Base-by-base conservation (phyloP, 345 rosid species). In the Laguncularia racemosa region DNA sequence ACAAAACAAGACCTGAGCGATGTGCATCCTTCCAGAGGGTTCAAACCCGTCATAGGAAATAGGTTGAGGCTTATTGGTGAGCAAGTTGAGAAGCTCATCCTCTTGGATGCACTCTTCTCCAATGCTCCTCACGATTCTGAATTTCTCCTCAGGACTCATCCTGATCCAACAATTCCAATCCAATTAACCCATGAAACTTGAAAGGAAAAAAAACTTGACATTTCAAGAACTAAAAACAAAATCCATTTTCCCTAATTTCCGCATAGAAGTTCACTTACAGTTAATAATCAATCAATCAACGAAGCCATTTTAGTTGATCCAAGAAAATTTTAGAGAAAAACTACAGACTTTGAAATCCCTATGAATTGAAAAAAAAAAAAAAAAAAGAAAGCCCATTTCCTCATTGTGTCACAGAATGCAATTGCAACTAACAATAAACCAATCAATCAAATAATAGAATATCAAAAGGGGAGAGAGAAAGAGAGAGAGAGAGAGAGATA, bases 11-110 rank as follows among this genome's bases (percentile, higher is more conserved):
- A 76, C 98, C 91, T 92, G 97, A 66, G 98, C 97, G 28, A 92
- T 86, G 72, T 92, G 95, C 98, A 92, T 89, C 62, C 89, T 74
- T 40, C 95, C 95, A 8, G 98, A 89, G 48, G 98, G 97, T 79
- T 92, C 98, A 57, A 92, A 89, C 4, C 95, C 96, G 51, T 92
- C 97, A 33, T 92, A 92, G 74, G 97, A 86, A 70, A 89, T 79
- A 16, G 95, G 95, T 26, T 70, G 53, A 56, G 89, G 81, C 66
- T 92, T 92, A 62, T 89, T 82, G 21, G 83, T 57, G 16, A 92
- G 84, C 61, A 89, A 91, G 64, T 76, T 83, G 72, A 71, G 43
- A 43, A 92, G 75, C 62, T 92, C 95, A 52, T 83, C 96, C 50
- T 92, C 91, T 52, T 78, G 87, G n/a, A 86, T 81, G 55, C 96